Evolutionary conservation across 257 asterid genomes (phyloP), one percentile per base, ranked within the genome.

Genomic region (Solanum bulbocastanum): DNA sequence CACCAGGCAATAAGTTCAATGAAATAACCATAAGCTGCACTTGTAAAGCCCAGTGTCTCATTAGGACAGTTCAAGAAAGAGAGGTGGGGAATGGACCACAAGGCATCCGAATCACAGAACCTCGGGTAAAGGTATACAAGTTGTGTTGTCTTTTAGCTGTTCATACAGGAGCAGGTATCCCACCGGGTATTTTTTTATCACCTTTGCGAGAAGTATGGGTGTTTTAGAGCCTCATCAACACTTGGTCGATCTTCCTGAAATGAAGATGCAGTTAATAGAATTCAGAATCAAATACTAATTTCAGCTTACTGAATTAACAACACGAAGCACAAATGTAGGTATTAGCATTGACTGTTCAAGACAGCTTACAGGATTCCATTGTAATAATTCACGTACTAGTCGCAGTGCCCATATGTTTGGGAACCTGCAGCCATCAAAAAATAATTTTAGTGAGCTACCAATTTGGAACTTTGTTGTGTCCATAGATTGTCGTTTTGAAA

Each of bases 341-440:
- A 8, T 44, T 18, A 60, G 62, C 84, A 14, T 39, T n/a, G 44
- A 20, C 33, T 33, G n/a, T 33, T 81, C 22, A 37, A 25, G 86
- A 52, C n/a, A 13, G 91, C 99, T 97, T 93, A 97, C 99, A 3
- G 99, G 99, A 90, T 97, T 92, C 99, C 99, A 97, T 25, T 86
- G 93, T 85, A 97, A 87, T 87, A 97, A 91, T 87, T 94, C 98
- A 27, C 99, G 99, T 33, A 94, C 98, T 78, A 97, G 89, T 62
- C 99, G 96, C 93, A 97, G 83, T 39, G 98, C 97, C 96, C 91
- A 90, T 87, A 92, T 88, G 89, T 93, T 94, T 75, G 98, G 98
- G 90, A 95, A 96, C 93, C 99, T 97, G 94, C 86, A 86, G 74
- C 30, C 86, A 32, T 44, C 66, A 60, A 69, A 33, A 83, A 39